Percentiles rank a stretch among this genome's conserved stretches.
Evolutionary conservation across 139 green algal genomes (phyloP).

Genomic region (Picochlorum sp.): DNA sequence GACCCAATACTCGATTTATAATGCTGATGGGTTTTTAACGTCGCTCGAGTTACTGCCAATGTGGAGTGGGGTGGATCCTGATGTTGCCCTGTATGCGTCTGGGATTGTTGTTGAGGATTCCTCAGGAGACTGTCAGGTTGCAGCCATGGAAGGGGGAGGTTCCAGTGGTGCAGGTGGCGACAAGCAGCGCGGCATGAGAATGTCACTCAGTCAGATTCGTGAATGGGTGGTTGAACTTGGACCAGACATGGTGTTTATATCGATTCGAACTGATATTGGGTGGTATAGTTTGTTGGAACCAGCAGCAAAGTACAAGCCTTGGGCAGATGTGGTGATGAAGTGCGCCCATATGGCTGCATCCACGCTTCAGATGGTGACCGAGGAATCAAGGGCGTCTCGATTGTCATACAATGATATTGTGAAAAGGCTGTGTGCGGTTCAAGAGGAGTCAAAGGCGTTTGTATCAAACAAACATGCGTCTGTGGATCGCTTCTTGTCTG

Average conservation of each 20-base stretch:
- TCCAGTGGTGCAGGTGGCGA: slow-evolving; percentile 15
- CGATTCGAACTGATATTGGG: slow-evolving; percentile 78
- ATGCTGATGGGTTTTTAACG: slow-evolving; percentile 68
- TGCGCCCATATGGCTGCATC: slow-evolving; percentile 51
- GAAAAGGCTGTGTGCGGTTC: slow-evolving; percentile 42
- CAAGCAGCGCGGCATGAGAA: slow-evolving; percentile 51
- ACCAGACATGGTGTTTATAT: slow-evolving; percentile 81
- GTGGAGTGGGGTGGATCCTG: slow-evolving; percentile 65
- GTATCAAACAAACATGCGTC: slow-evolving; percentile 46
- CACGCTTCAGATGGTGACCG: slow-evolving; percentile 45
- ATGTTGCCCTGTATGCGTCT: slow-evolving; percentile 80
- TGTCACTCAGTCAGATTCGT: slow-evolving; percentile 81
- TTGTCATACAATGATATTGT: slow-evolving; percentile 76
- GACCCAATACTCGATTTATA: slow-evolving; percentile 78
- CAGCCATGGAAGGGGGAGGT: slow-evolving; percentile 2
- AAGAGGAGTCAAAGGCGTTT: slow-evolving; percentile 34
- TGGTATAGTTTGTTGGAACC: slow-evolving; percentile 78
- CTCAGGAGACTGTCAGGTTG: slow-evolving; percentile 58
- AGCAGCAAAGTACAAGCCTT: slow-evolving; percentile 58
- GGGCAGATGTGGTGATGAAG: slow-evolving; percentile 72
- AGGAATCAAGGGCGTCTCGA: slow-evolving; percentile 53
- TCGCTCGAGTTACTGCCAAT: slow-evolving; percentile 88
- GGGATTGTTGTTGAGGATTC: slow-evolving; percentile 63
- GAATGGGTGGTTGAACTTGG: slow-evolving; percentile 90
- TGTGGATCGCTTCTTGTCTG: slow-evolving; percentile 82